A percentile compares a stretch with the other conserved stretches of the same genome.
Conservation (phyloP, 2,329 filamentous ascomycete genomes). For the Tolypocladium paradoxum region DNA sequence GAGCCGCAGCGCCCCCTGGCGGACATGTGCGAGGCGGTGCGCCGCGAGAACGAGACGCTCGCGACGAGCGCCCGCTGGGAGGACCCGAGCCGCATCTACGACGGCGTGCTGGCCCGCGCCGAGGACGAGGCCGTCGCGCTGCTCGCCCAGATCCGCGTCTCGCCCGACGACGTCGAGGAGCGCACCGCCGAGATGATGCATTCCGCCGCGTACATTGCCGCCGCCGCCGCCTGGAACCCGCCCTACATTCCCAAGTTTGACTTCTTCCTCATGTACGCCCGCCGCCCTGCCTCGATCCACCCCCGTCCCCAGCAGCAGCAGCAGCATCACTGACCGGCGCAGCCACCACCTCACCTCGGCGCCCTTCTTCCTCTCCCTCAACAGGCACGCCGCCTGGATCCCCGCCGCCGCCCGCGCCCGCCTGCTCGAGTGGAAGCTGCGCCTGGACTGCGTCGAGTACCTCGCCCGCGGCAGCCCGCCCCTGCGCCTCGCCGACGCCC, state of each 20-base stretch:
- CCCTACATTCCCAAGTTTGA: constrained; percentile 63
- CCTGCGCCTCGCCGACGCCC: constrained; percentile 40
- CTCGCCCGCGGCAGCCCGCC: constrained; percentile 54
- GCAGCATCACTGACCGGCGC: neutral
- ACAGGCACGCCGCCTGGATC: constrained; percentile 46
- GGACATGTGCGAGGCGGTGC: constrained; percentile 50
- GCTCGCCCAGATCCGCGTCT: constrained; percentile 47
- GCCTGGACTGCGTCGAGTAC: constrained; percentile 65
- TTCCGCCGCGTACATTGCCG: constrained; percentile 37
- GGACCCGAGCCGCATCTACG: constrained; percentile 54
- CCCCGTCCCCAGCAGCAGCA: neutral
- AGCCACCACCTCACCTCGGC: constrained; percentile 66
- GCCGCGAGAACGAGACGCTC: constrained; percentile 42
- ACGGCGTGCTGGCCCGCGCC: constrained; percentile 57
- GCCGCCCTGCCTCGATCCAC: constrained; percentile 7
- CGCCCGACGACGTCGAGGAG: constrained; percentile 44
- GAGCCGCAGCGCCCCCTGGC: constrained; percentile 20
- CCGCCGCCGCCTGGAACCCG: constrained; percentile 49
- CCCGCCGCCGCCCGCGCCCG: constrained; percentile 49
- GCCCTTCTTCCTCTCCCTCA: constrained; percentile 65
- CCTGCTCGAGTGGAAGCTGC: constrained; percentile 72
- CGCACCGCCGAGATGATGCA: constrained; percentile 57
- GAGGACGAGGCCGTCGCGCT: constrained; percentile 51
- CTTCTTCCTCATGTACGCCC: constrained; percentile 57
- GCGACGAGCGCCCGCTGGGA: constrained; percentile 31